Evolutionary conservation across 2,329 filamentous ascomycete genomes (phyloP), one percentile per base, ranked within the genome.

Genomic region (Periglandula ipomoeae): DNA sequence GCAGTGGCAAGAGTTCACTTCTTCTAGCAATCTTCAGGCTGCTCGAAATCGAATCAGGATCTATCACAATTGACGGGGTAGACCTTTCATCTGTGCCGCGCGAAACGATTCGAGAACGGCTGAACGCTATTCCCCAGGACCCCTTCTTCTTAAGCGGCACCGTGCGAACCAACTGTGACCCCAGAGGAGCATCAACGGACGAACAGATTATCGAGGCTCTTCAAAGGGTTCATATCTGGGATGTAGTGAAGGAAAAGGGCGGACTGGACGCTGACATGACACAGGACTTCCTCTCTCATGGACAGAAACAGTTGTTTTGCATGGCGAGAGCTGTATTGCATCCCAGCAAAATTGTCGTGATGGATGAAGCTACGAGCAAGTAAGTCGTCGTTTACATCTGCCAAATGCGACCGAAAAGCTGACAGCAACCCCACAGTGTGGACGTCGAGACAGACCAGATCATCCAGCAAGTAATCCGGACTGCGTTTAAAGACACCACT

Each of bases 71-170:
- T 13, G 75, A 79, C 41, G 68, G 66, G 2, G 52, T 74, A 11
- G 68, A 76, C 35, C 56, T 64, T 1, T 51, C 57, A 2, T 51
- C 5, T 3, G 19, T 66, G 4, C 59, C 63, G 0, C 56, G 61
- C 6, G 47, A 55, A 4, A 13, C 58, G 22, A 49, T 65, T 19
- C 63, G 65, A 8, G 52, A 61, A 10, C 55, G 54, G 4, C 58
- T 79, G 9, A 71, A 71, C 37, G 69, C 68, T 7, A 58, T 79
- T 6, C 72, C 76, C 0, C 77, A 80, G 60, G 76, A 79, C 30
- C 67, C 73, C 0, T 69, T 78, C 47, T 66, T 76, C 17, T 66
- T 79, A 22, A 66, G 67, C 2, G 73, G 73, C 15, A 73, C 64
- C 0, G 61, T 81, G 0, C 67, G 73, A 1, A 62, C 65, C n/a